These are phyloP conservation scores for Lachnellula arida DNA, from an alignment of 2,329 filamentous ascomycete genomes.

Conservation along the genomic window DNA sequence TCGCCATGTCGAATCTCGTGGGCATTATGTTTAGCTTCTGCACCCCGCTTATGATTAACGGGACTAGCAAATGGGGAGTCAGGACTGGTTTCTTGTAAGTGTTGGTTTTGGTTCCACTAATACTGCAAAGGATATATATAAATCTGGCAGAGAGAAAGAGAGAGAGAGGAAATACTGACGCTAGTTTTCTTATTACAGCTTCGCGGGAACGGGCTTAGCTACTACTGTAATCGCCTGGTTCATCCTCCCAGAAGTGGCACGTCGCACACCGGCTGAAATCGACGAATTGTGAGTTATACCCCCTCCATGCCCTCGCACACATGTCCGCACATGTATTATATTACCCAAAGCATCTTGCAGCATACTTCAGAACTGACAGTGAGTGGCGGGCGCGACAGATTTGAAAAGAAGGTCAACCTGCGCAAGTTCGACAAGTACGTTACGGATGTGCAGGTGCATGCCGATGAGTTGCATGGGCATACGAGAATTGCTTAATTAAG, in stretches of 20 bases:
- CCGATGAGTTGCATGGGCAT: slow-evolving; percentile 15
- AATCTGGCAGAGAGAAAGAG: not conserved
- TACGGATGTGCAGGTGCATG: slow-evolving; percentile 33
- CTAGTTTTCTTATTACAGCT: slow-evolving; percentile 20
- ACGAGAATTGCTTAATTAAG: too few relatives aligned
- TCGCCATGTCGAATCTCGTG: slow-evolving; percentile 37
- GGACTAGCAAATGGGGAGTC: slow-evolving; percentile 36
- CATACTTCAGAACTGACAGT: too few relatives aligned
- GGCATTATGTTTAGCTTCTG: slow-evolving; percentile 43
- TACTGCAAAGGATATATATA: too few relatives aligned
- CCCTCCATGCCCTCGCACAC: not conserved
- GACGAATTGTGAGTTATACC: slow-evolving; percentile 34
- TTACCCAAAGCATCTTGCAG: too few relatives aligned
- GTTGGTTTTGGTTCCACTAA: too few relatives aligned
- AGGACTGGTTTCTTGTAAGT: slow-evolving; percentile 42
- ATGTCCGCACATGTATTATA: too few relatives aligned
- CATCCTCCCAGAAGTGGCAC: slow-evolving; percentile 35
- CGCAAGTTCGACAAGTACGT: slow-evolving; percentile 36
- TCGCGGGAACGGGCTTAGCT: slow-evolving; percentile 33
- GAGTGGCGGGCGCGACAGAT: slow-evolving; percentile 6
- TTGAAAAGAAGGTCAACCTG: slow-evolving; percentile 35
- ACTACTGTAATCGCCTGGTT: slow-evolving; percentile 34
- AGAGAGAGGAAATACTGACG: not conserved
- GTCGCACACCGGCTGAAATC: slow-evolving; percentile 35
- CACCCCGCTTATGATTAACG: slow-evolving; percentile 42